Base-by-base conservation (phyloP, 768 basidiomycete genomes). In the Brasilioporus rufonigricans region DNA sequence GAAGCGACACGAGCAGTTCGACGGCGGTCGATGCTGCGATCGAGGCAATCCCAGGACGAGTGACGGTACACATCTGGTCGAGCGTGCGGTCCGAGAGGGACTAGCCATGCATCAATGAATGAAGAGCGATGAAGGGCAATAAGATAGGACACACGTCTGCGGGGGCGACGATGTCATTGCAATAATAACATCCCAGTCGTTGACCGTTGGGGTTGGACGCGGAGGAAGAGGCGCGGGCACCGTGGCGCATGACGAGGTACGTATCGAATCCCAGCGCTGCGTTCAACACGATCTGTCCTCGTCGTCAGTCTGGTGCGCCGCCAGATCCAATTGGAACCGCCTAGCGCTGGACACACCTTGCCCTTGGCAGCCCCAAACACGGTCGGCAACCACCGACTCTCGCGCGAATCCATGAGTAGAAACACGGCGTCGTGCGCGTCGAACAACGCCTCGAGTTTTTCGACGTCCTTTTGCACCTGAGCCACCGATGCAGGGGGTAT, bases 11-110 rank as follows among this genome's bases (percentile, higher is more conserved):
- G 23, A 98, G 81, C 10, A 99, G 77, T 68, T 99, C 97, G 1
- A 98, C 96, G 0, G 93, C 94, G 0, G 89, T 90, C 1, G 95
- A 87, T 2, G 90, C 84, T 0, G 97, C 97, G 48, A 98, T 93
- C 0, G 93, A 84, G 0, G 96, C 97, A 2, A 98, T 79, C 0
- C 96, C 96, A 0, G 97, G 97, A 21, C 97, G 78, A 0, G 96
- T 98, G 29, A 99, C 97, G 1, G 97, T 98, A 68, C 97, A 99
- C 96, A 98, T 98, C 69, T 98, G 96, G 69, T 98, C 97, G 14
- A 98, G 81, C 4, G 95, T 96, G 39, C 94, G 81, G 68, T 98
- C 96, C 1, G 90, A 89, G 40, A 89, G 71, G 3, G 83, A 84
- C 86, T 80, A 31, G 29, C 12, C 16, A 33, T 14, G 33, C 6